Base-by-base conservation (phyloP, 106 monocot species). In the Gastrodia elata region DNA sequence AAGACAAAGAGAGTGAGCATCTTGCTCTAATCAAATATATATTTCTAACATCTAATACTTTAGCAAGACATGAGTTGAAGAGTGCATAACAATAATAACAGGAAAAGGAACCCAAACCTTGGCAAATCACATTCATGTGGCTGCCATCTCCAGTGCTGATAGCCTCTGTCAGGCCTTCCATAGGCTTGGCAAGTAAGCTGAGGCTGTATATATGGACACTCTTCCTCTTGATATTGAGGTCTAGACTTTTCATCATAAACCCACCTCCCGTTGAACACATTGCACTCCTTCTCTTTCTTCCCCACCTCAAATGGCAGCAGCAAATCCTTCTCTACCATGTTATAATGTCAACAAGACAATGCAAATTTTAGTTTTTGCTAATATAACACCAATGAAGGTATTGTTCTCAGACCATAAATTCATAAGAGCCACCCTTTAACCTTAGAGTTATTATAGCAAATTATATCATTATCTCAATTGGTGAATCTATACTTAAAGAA, bases 101-200 rank as follows among this genome's bases (percentile, higher is more conserved):
- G 49, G 49, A 52, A 52, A 20, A 4, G 18, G 20, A 52, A 52
- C 49, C n/a, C 49, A 22, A 43, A 86, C 87, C 83, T 87, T 13
- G 87, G 87, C 65, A 87, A 80, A 14, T 70, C 57, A 56, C 87
- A 87, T 0, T 69, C 77, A 38, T 77, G 71, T 35, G 87, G 87
- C 68, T 87, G 83, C 87, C 87, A 87, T 41, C 83, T 73, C 87
- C 83, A 83, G 68, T 81, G 80, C 72, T 75, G 80, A 55, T 87
- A 83, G 14, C 72, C 77, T 32, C n/a, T 73, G 46, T 87, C 87
- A 5, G 83, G 87, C 38, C 87, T 76, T 5, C 87, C 87, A 78
- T 81, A 59, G 43, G 74, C 56, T 35, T 75, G 78, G 71, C 87
- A 87, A 13, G 80, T 83, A 30, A 83, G 72, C 80, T 83, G 80